Evolutionary conservation across 2,329 filamentous ascomycete genomes (phyloP), one percentile per base, ranked within the genome.

Genomic region (Podosphaera xanthii): DNA sequence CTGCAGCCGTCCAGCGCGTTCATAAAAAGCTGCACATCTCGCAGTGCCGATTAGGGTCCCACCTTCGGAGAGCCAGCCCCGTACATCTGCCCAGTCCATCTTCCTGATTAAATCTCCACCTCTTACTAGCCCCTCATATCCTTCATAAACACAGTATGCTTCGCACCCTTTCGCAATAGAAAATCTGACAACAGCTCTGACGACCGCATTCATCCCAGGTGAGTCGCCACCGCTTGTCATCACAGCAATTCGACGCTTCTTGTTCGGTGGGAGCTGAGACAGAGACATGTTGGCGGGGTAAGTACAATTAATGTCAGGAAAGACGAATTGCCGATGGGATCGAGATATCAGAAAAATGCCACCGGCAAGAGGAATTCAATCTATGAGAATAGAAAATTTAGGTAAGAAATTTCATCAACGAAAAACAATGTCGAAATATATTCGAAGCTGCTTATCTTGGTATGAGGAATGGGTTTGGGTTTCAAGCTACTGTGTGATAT

Each of bases 41-140:
- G 92, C 92, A 48, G 92, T 97, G 62, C 92, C 92, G 69, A 98
- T 97, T 62, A 96, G 79, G 14, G 92, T 98, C 63, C 92, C 92
- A 63, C 92, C 92, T 70, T 94, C 89, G 38, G 87, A 91, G 59
- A 95, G 79, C 78, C 86, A 98, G 67, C 92, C 91, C 67, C 92
- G 84, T 60, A 98, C 92, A 69, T 96, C 89, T 64, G 94, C 81
- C 91, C 91, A 97, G 57, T 80, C 74, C 81, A 94, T 87, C 73
- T 87, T 80, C 66, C 80, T 81, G 73, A 98, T 97, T 73, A 91
- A 81, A 69, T 89, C 78, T 54, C 88, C 89, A 65, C 91, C 92
- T 65, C 86, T 81, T 35, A 98, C 91, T 59, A 98, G 78, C 49
- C 92, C 92, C 69, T 97, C 89, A 73, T 98, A 98, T 62, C 92